Evolutionary conservation across 768 basidiomycete genomes (phyloP), one percentile per base, ranked within the genome.

Genomic region (Podaxis sp.): DNA sequence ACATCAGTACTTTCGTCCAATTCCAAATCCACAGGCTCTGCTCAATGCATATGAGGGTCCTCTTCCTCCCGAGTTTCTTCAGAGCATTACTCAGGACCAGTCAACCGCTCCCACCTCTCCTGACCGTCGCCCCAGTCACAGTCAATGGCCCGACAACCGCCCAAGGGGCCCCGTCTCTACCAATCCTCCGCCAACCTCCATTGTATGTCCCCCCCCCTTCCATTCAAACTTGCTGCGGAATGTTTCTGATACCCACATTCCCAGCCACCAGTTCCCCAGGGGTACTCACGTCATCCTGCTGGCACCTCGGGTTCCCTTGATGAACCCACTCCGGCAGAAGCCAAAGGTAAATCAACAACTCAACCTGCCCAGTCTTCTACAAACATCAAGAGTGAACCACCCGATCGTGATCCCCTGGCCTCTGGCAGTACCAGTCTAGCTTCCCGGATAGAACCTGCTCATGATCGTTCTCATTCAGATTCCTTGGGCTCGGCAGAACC

Each of bases 1-100:
- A 69, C 90, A 93, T 73, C 84, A 89, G 60, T 78, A 86, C 67
- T 93, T 84, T 72, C 82, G 84, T 24, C 83, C 90, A 30, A 70
- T 83, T 51, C 89, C 91, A 26, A 82, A 86, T 63, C 91, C 90
- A 30, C 79, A 78, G 15, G 82, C 80, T 54, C 84, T 93, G 41
- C 87, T 86, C 38, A 80, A 77, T 53, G 74, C 89, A 60, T 92
- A 89, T 74, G 74, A 84, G 62, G 90, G 90, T 38, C 74, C 80
- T n/a, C 74, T 69, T 37, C 58, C 66, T 13, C 55, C 57, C 10
- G 30, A 54, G 2, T 24, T 61, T 37, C 46, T 20, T 33, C 59
- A 55, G 38, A 37, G 26, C 12, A 24, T 22, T 10, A 17, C 17
- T n/a, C 53, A 58, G 41, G 57, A 62, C 36, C 26, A 20, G 6